Conservation (phyloP, 2,329 filamentous ascomycete species). For the Colletotrichum eremochloae region DNA sequence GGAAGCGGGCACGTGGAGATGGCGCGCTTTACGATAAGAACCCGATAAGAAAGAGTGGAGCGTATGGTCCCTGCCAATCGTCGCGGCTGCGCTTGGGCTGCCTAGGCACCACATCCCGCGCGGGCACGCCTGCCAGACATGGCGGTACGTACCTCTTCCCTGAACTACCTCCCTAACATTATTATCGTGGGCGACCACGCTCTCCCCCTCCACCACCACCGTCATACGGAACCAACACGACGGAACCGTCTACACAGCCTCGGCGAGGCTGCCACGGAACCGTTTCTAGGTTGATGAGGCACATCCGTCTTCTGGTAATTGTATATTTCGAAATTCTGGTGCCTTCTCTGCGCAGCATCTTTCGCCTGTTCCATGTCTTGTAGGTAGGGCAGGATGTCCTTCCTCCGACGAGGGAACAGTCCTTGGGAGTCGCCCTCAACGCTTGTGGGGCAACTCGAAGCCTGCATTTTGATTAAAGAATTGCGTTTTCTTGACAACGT, state of each 20-base stretch:
- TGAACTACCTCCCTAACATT: background rate
- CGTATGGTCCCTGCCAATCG: background rate
- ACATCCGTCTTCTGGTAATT: background rate
- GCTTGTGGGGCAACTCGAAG: background rate
- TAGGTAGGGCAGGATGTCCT: background rate
- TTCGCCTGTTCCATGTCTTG: background rate
- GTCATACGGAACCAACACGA: background rate
- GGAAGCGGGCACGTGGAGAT: background rate
- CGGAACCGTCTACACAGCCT: slow-evolving; percentile 4
- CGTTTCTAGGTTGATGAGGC: background rate
- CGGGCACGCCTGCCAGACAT: background rate
- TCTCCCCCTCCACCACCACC: background rate
- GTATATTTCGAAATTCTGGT: background rate
- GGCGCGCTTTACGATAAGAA: slow-evolving; percentile 13
- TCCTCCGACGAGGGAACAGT: background rate
- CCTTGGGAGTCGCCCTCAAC: background rate
- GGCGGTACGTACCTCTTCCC: slow-evolving; percentile 11
- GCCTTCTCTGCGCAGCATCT: background rate
- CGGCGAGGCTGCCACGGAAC: slow-evolving; percentile 2
- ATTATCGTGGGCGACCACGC: background rate
- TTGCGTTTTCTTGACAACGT: background rate
- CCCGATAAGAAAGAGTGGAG: background rate
- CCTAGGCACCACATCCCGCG: slow-evolving; percentile 16
- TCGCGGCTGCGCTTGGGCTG: slow-evolving; percentile 36
- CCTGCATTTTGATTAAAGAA: background rate